Evolutionary conservation across 1,284 basidiomycete genomes (phyloP).

Genomic region (Ganoderma meredithae): DNA sequence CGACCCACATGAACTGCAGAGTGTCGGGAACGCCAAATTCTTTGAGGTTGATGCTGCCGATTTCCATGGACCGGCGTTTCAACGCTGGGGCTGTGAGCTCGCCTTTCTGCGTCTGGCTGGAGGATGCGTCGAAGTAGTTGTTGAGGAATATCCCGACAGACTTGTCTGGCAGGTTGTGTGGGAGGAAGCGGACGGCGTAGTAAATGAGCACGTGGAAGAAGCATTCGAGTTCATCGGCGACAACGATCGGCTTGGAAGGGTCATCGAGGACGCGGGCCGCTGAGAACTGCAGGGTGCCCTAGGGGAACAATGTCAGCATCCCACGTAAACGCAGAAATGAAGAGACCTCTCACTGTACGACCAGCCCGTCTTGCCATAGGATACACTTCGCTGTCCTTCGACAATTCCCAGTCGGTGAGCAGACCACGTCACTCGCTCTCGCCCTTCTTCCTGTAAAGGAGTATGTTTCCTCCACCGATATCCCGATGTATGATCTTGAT

Average conservation of each 20-base stretch:
- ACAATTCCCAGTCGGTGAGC: conserved; percentile 21
- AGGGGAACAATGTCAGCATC: background rate
- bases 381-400: background rate
- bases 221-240: conserved; percentile 26
- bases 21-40: background rate
- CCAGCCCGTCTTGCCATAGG: conserved; percentile 4
- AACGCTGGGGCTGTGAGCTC: background rate
- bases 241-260: background rate
- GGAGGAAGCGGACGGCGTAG: conserved; percentile 14
- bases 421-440: conserved; percentile 1
- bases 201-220: conserved; percentile 25
- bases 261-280: conserved; percentile 17
- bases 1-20: background rate
- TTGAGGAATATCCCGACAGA: conserved; percentile 12
- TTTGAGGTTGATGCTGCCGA: background rate
- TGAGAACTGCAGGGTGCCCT: conserved; percentile 28
- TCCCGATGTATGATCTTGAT: conserved; percentile 19
- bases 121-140: conserved; percentile 20
- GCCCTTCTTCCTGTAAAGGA: conserved; percentile 4
- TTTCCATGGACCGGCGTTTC: background rate
- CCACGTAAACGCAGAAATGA: background rate
- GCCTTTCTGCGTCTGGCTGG: background rate
- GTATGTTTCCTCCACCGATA: conserved; percentile 24
- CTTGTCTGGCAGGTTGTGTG: conserved; percentile 5
- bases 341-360: conserved; percentile 14